Percentiles rank a stretch among this genome's conserved stretches.
Evolutionary conservation across 176 grass and related monocot genomes (phyloP).

Genomic region (Hordeum vulgare): DNA sequence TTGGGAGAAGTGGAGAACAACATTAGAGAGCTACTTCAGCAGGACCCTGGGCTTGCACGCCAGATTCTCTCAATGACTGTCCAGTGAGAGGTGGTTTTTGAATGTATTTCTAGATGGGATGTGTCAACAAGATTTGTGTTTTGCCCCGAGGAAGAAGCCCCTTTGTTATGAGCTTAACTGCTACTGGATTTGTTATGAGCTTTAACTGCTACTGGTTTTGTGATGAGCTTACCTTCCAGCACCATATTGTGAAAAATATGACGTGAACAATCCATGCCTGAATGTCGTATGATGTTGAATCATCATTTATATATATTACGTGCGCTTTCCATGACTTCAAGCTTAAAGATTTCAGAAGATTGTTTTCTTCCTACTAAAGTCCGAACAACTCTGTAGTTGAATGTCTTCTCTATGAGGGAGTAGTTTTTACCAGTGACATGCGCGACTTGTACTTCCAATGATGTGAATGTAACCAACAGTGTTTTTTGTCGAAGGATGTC

Average conservation of each 20-base stretch:
- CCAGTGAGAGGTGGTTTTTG: slow-evolving; percentile 25
- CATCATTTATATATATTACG: background rate
- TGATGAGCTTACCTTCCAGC: background rate
- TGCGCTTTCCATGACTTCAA: background rate
- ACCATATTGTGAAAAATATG: background rate
- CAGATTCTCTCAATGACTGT: slow-evolving; percentile 91
- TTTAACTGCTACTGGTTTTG: background rate
- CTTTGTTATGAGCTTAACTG: background rate
- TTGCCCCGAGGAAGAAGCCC: background rate
- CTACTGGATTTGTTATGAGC: background rate
- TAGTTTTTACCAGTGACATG: background rate
- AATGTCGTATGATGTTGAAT: background rate
- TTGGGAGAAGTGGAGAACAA: slow-evolving; percentile 77
- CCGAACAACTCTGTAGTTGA: background rate
- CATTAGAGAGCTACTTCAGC: slow-evolving; percentile 75
- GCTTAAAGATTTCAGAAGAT: background rate
- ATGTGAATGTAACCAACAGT: too few species aligned
- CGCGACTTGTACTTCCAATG: too few species aligned
- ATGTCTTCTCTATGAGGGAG: background rate
- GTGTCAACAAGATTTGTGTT: background rate
- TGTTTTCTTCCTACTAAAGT: background rate
- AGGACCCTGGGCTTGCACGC: slow-evolving; percentile 71
- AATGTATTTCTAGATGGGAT: background rate
- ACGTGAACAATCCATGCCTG: too few species aligned
- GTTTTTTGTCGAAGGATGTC: too few species aligned